These are phyloP conservation scores for Sporothrix mexicana DNA, from an alignment of 2,329 filamentous ascomycete genomes.

Conservation along the genomic window DNA sequence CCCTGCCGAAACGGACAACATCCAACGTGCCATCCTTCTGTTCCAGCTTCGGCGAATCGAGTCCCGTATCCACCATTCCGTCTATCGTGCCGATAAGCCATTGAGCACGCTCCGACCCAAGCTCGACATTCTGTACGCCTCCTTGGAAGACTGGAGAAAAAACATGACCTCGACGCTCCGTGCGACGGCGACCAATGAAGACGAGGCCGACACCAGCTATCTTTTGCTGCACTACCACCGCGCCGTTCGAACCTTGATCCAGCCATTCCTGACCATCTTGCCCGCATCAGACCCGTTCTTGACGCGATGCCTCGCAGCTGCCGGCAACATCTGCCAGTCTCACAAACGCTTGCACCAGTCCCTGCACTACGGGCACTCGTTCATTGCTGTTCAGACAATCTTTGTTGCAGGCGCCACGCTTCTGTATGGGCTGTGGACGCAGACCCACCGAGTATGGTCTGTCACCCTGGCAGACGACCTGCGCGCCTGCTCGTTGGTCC, in stretches of 20 bases:
- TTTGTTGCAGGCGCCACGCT: slow-evolving; percentile 52
- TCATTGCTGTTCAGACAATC: slow-evolving; percentile 51
- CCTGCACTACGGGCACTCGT: slow-evolving; percentile 50
- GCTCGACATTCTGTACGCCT: slow-evolving; percentile 52
- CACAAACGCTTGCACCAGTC: slow-evolving; percentile 52
- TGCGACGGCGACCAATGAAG: background rate
- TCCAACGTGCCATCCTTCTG: background rate
- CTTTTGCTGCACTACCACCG: slow-evolving; percentile 57
- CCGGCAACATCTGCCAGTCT: slow-evolving; percentile 51
- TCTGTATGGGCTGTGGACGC: slow-evolving; percentile 49
- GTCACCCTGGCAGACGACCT: slow-evolving; percentile 56
- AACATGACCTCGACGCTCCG: background rate
- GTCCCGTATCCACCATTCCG: slow-evolving; percentile 57
- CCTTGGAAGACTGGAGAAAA: slow-evolving; percentile 53
- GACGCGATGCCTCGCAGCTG: slow-evolving; percentile 49
- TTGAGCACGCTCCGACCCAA: slow-evolving; percentile 53
- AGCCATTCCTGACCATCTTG: slow-evolving; percentile 56
- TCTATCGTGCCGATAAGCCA: slow-evolving; percentile 56
- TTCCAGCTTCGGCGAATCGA: slow-evolving; percentile 46
- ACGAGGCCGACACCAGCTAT: slow-evolving; percentile 46
- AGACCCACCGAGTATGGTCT: slow-evolving; percentile 54
- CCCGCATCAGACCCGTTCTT: slow-evolving; percentile 54
- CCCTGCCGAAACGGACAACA: background rate
- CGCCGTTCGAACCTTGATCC: slow-evolving; percentile 56
- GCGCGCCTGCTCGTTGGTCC: slow-evolving; percentile 54